A percentile compares a stretch with the other conserved stretches of the same genome.
phyloP scores from a whole-genome alignment of 192 early-diverging fungal species.

The Gorgonomyces haynaldii region DNA sequence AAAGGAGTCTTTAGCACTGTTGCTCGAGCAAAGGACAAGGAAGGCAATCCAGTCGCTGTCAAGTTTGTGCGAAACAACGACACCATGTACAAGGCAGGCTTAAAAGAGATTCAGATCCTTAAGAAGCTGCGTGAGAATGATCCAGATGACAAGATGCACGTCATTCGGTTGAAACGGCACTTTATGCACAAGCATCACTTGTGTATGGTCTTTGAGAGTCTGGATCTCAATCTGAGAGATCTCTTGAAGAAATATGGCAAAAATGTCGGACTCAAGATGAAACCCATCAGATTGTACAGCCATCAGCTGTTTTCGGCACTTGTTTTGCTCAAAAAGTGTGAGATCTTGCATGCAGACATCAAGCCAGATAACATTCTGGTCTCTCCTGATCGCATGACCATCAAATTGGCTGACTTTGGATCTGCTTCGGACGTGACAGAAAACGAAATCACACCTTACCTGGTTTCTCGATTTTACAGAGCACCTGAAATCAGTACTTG shows the following conservation, averaged over 20 bases:
- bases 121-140: conserved; percentile 75
- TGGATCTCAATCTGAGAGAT: conserved; percentile 79
- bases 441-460: conserved; percentile 90
- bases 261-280: conserved; percentile 83
- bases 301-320: conserved; percentile 81
- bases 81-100: conserved; percentile 68
- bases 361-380: conserved; percentile 98
- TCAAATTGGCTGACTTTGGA: conserved; percentile 92
- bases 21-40: conserved; percentile 71
- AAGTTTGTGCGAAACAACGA: conserved; percentile 95
- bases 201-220: background rate
- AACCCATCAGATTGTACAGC: conserved; percentile 83
- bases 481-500: conserved; percentile 88
- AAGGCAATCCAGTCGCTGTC: conserved; percentile 79
- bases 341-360: conserved; percentile 88
- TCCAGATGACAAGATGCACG: conserved; percentile 78
- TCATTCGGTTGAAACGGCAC: conserved; percentile 69
- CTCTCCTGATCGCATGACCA: conserved; percentile 56
- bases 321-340: conserved; percentile 67
- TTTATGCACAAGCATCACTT: conserved; percentile 66
- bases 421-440: conserved; percentile 78
- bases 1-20: conserved; percentile 94
- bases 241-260: conserved; percentile 92
- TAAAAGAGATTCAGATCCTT: conserved; percentile 81
- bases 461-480: conserved; percentile 91